These are phyloP conservation scores for Botrytis galanthina DNA, from an alignment of 2,329 filamentous ascomycete species.

Conservation along the genomic window DNA sequence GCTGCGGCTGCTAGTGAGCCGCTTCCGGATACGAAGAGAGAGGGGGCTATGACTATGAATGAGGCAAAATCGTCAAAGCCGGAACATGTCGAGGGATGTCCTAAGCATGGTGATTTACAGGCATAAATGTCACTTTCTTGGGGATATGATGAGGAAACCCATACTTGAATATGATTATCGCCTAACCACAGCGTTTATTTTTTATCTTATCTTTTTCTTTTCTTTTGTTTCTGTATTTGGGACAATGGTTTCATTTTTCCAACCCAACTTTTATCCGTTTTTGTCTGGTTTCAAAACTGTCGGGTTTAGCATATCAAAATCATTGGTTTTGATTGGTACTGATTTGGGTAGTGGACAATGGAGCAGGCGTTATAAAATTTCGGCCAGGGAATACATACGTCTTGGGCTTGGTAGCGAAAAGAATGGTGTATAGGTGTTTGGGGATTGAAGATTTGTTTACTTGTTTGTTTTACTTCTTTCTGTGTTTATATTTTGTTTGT, in stretches of 20 bases:
- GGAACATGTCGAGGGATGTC: neutral
- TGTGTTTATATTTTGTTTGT: neutral
- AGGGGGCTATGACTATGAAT: neutral
- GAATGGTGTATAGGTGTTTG: neutral
- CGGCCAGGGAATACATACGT: neutral
- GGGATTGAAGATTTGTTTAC: neutral
- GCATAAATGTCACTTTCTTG: neutral
- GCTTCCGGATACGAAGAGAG: neutral
- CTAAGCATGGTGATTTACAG: neutral
- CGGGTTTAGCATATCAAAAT: neutral
- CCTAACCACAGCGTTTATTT: neutral
- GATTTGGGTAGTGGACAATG: neutral
- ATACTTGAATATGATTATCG: neutral
- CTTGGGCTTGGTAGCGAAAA: neutral
- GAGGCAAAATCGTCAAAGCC: neutral
- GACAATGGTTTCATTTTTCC: neutral
- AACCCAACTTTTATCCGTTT: neutral
- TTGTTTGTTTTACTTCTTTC: neutral
- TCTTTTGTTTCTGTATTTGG: neutral
- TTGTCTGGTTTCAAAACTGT: neutral
- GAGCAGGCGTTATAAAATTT: slow-evolving; percentile 6
- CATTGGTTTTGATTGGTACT: neutral
- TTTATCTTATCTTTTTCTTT: neutral
- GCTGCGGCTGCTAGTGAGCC: neutral
- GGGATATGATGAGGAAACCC: neutral